Evolutionary conservation across 257 asterid genomes (phyloP), one percentile per base, ranked within the genome.

Genomic region (Catharanthus roseus): DNA sequence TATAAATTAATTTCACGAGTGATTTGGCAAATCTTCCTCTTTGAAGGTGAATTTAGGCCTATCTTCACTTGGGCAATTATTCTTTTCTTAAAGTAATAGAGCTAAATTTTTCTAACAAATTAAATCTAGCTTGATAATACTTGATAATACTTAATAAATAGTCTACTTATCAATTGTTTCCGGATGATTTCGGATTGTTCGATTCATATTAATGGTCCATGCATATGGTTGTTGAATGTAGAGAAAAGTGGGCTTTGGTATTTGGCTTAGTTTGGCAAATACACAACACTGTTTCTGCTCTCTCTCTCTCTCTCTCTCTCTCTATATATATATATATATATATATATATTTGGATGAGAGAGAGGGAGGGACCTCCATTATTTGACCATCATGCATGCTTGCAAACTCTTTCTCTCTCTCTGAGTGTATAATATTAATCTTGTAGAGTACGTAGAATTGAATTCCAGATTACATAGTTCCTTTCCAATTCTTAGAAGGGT

Each of bases 331-430:
- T 42, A 42, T 42, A 42, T 42, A 16, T n/a, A 55, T 15, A 11
- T 18, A n/a, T 29, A 64, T 23, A 24, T 2, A 34, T 13, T 2
- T 10, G 2, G n/a, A n/a, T n/a, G n/a, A n/a, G n/a, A n/a, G n/a
- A n/a, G n/a, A n/a, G 49, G 39, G 13, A 70, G 53, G 34, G 26
- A 28, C 60, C 60, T 70, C 74, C 78, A 68, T 67, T 71, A 71
- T 67, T 71, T 76, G 65, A 53, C 38, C 74, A 67, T 76, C 71
- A 75, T 44, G 58, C 80, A 38, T 67, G 62, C 75, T 62, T 34
- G 72, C 47, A 72, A 7, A 58, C 71, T 63, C 72, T 69, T 45
- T 68, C n/a, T n/a, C n/a, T n/a, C n/a, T n/a, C n/a, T n/a, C n/a
- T n/a, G n/a, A n/a, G n/a, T n/a, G n/a, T n/a, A n/a, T n/a, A n/a